Percentiles rank a stretch among this genome's conserved stretches.
Conservation (phyloP, 768 basidiomycete genomes). For the Infundibulicybe gibba region DNA sequence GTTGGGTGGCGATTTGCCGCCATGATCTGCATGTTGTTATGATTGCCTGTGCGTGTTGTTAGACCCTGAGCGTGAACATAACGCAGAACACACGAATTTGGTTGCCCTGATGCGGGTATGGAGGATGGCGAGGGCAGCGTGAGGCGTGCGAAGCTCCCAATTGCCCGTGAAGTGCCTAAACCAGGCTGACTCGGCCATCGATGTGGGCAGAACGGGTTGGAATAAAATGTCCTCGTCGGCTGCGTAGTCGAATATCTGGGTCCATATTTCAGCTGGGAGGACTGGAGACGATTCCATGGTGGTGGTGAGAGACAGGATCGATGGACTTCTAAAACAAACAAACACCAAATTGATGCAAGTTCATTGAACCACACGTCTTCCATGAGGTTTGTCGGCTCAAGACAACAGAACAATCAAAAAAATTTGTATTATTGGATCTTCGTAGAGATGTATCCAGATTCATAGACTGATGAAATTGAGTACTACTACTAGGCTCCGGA, state of each 20-base stretch:
- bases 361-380: too few species aligned
- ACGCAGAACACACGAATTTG: conserved; percentile 50
- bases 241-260: conserved; percentile 66
- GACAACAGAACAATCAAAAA: too few species aligned
- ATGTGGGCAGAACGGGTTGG: conserved; percentile 55
- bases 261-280: conserved; percentile 70
- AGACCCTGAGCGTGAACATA: too few species aligned
- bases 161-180: conserved; percentile 40
- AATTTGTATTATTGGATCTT: too few species aligned
- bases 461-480: too few species aligned
- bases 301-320: too few species aligned
- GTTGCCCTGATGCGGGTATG: conserved; percentile 62
- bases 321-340: too few species aligned
- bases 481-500: too few species aligned
- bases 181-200: conserved; percentile 67
- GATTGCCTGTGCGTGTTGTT: conserved; percentile 47
- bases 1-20: conserved; percentile 58
- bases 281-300: conserved; percentile 11
- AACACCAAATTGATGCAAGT: too few species aligned
- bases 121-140: conserved; percentile 51
- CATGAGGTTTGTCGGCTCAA: too few species aligned
- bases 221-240: conserved; percentile 70
- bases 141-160: conserved; percentile 61
- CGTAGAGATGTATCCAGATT: too few species aligned
- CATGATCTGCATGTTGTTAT: conserved; percentile 64